phyloP scores from a whole-genome alignment of 305 asterid genomes.

The Plantago coronopus region DNA sequence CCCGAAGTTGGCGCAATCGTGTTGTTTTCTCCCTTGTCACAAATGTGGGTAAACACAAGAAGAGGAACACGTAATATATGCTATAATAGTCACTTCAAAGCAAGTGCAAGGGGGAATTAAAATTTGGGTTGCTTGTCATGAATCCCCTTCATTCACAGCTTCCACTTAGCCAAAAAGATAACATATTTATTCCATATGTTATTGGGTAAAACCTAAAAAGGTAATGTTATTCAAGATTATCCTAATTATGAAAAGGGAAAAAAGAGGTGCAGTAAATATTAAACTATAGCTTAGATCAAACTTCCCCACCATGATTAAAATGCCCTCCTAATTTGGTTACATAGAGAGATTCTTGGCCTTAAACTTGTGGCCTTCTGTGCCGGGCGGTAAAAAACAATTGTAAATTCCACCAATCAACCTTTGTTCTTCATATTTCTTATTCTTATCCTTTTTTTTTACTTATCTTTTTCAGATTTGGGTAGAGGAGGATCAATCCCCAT shows the following conservation, averaged over 20 bases:
- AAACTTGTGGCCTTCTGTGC: constrained; percentile 24
- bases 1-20: not conserved
- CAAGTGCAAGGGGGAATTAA: constrained; percentile 37
- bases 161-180: constrained; percentile 52
- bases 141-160: constrained; percentile 33
- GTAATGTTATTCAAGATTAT: constrained; percentile 33
- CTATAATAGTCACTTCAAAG: constrained; percentile 36
- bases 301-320: constrained; percentile 23
- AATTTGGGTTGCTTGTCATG: constrained; percentile 40
- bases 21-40: too few species aligned
- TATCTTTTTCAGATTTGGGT: too few species aligned
- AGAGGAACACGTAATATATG: constrained; percentile 13
- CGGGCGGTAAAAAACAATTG: constrained; percentile 39
- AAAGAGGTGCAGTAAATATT: constrained; percentile 6
- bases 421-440: not conserved
- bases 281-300: constrained; percentile 12
- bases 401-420: constrained; percentile 32
- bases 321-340: constrained; percentile 13
- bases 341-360: constrained; percentile 24
- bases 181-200: constrained; percentile 37
- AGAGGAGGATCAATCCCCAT: too few species aligned
- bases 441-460: not conserved
- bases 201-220: constrained; percentile 31
- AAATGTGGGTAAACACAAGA: too few species aligned
- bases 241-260: constrained; percentile 23